These are phyloP conservation scores for Teratosphaeriaceae sp. DNA, from an alignment of 2,329 filamentous ascomycete species.

Conservation along the genomic window DNA sequence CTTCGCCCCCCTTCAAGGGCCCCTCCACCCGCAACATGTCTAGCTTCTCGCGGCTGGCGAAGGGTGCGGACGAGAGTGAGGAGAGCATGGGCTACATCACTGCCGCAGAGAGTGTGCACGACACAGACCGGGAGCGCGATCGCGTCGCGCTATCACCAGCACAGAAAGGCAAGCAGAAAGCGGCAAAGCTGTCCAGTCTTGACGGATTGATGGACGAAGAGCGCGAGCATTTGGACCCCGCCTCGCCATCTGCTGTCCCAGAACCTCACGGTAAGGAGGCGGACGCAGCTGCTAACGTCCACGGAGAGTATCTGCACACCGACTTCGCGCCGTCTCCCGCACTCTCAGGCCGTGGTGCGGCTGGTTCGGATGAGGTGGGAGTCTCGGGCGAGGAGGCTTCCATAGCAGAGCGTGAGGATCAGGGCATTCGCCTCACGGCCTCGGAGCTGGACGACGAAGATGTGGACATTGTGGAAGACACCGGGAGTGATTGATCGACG, in stretches of 20 bases:
- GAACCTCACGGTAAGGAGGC: background rate
- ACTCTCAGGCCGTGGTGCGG: background rate
- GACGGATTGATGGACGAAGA: slow-evolving; percentile 11
- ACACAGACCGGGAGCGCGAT: background rate
- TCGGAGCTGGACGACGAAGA: background rate
- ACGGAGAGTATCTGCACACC: background rate
- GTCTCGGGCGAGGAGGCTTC: background rate
- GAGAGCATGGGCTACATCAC: slow-evolving; percentile 10
- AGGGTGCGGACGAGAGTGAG: slow-evolving; percentile 5
- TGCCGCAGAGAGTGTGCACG: slow-evolving; percentile 8
- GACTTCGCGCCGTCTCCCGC: background rate
- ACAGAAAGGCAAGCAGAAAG: slow-evolving; percentile 11
- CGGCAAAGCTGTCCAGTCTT: slow-evolving; percentile 1
- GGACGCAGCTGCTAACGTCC: background rate
- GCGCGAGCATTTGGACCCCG: background rate
- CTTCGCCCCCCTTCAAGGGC: background rate
- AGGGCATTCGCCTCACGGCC: background rate
- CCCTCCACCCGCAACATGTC: background rate
- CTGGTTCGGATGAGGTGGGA: background rate
- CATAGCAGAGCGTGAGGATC: background rate
- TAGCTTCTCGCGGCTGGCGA: background rate
- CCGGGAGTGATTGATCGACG: background rate
- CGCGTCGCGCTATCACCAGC: slow-evolving; percentile 3
- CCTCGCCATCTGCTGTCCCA: background rate
- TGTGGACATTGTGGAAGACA: slow-evolving; percentile 1